phyloP scores from a whole-genome alignment of 2,329 filamentous ascomycete species.

The Hortaea werneckii region DNA sequence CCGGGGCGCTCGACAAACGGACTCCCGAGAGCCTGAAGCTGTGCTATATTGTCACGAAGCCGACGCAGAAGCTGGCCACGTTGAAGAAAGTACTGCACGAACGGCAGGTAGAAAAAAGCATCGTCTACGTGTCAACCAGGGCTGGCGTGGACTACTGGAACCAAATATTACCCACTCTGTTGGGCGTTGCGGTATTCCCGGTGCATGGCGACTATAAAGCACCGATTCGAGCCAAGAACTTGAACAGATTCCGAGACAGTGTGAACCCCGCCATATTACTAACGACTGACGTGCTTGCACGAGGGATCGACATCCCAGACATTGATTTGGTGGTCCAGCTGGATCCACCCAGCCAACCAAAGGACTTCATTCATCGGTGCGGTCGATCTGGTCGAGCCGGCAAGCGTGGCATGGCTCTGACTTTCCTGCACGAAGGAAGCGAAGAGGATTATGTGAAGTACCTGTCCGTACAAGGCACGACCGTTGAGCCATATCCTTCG shows the following conservation, averaged over 20 bases:
- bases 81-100: slow-evolving; percentile 59
- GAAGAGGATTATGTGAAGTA: slow-evolving; percentile 90
- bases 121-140: slow-evolving; percentile 88
- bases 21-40: slow-evolving; percentile 91
- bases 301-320: slow-evolving; percentile 82
- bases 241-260: slow-evolving; percentile 65
- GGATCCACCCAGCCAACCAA: slow-evolving; percentile 77
- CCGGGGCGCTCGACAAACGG: slow-evolving; percentile 67
- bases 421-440: slow-evolving; percentile 71
- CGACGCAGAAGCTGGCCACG: slow-evolving; percentile 70
- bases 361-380: slow-evolving; percentile 63
- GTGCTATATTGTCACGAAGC: slow-evolving; percentile 66
- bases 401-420: slow-evolving; percentile 67
- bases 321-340: slow-evolving; percentile 87
- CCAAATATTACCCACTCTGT: slow-evolving; percentile 60
- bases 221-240: slow-evolving; percentile 81
- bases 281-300: slow-evolving; percentile 84
- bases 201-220: slow-evolving; percentile 88
- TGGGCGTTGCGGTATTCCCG: slow-evolving; percentile 63
- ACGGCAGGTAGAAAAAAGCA: slow-evolving; percentile 61
- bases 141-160: slow-evolving; percentile 93
- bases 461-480: slow-evolving; percentile 40
- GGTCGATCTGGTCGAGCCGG: slow-evolving; percentile 55
- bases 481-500: slow-evolving; percentile 20
- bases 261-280: slow-evolving; percentile 70